phyloP scores from a whole-genome alignment of 129 eudicot species.

The Smallanthus sonchifolius region DNA sequence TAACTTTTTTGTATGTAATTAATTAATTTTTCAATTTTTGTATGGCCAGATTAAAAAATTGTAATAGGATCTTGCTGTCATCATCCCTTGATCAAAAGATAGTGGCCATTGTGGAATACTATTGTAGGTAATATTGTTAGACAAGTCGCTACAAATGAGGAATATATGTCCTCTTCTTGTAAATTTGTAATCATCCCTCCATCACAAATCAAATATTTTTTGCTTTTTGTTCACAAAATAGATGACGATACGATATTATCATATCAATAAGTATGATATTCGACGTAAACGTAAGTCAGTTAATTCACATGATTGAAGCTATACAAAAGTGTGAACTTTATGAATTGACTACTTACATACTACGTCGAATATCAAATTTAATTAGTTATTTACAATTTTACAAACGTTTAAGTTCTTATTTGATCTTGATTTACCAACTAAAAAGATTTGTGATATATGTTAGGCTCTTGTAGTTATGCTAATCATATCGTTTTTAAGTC shows the following conservation, averaged over 20 bases:
- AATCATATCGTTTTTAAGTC: too few relatives aligned
- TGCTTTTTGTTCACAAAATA: background rate
- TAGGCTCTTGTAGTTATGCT: too few relatives aligned
- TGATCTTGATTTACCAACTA: too few relatives aligned
- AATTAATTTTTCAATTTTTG: slow-evolving; percentile 16
- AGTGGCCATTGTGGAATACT: slow-evolving; percentile 12
- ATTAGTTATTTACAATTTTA: background rate
- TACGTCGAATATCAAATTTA: too few relatives aligned
- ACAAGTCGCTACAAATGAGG: background rate
- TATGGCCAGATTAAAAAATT: slow-evolving; percentile 15
- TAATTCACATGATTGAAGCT: too few relatives aligned
- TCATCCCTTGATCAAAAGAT: slow-evolving; percentile 13
- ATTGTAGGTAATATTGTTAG: background rate
- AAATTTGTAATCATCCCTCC: slow-evolving; percentile 2
- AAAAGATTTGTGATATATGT: too few relatives aligned
- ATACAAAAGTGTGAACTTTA: too few relatives aligned
- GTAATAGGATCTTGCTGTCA: slow-evolving; percentile 1
- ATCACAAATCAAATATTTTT: background rate
- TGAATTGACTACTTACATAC: too few relatives aligned
- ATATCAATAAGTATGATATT: too few relatives aligned
- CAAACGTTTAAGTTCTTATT: too few relatives aligned
- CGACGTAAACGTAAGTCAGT: too few relatives aligned
- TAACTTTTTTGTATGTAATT: slow-evolving; percentile 26
- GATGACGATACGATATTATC: background rate
- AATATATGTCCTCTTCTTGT: slow-evolving; percentile 9